Evolutionary conservation across 495 filamentous ascomycete species (phyloP).

Genomic region (Aspergillus nidulans): DNA sequence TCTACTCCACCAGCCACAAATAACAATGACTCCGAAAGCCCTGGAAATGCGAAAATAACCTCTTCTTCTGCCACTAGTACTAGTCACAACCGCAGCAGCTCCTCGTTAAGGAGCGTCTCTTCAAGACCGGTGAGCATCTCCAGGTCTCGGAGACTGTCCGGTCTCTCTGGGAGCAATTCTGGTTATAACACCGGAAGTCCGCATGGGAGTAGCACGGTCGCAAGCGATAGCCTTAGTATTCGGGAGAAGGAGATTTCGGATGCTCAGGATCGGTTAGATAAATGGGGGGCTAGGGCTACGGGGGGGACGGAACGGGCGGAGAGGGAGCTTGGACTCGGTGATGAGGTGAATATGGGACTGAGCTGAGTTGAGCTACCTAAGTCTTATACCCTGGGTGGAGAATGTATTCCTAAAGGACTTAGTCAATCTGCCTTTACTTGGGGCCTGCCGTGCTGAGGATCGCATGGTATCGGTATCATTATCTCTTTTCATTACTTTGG

Average conservation of each 20-base stretch:
- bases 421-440: neutral
- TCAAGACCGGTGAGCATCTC: constrained; percentile 36
- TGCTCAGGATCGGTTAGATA: constrained; percentile 43
- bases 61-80: constrained; percentile 13
- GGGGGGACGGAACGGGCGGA: constrained; percentile 42
- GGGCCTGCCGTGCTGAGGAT: neutral
- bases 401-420: neutral
- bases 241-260: constrained; percentile 49
- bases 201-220: constrained; percentile 28
- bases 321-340: constrained; percentile 44
- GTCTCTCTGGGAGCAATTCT: constrained; percentile 13
- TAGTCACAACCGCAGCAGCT: constrained; percentile 6
- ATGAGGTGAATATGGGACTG: constrained; percentile 52
- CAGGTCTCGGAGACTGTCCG: constrained; percentile 24
- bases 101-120: constrained; percentile 15
- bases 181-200: constrained; percentile 28
- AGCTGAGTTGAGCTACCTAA: constrained; percentile 28
- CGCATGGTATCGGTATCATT: neutral
- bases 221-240: constrained; percentile 37
- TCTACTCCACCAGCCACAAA: constrained; percentile 9
- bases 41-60: constrained; percentile 19
- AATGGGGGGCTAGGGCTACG: constrained; percentile 36
- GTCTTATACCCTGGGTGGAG: constrained; percentile 3
- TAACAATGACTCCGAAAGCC: constrained; percentile 22
- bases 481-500: neutral